A percentile compares a stretch with the other conserved stretches of the same genome.
Evolutionary conservation across 768 basidiomycete genomes (phyloP).

Genomic region (Tulasnella sp.): DNA sequence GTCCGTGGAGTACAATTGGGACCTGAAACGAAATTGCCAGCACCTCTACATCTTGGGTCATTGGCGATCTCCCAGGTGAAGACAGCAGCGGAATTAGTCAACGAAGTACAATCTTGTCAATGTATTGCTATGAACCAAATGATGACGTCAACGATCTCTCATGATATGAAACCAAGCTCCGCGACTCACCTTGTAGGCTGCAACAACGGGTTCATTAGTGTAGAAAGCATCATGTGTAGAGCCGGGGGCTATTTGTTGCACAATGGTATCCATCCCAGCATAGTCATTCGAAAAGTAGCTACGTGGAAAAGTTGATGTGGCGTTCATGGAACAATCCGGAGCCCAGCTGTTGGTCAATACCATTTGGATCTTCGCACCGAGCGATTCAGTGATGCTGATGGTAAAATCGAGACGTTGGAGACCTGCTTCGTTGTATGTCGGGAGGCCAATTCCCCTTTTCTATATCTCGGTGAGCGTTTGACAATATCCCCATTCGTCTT

Average conservation of each 20-base stretch:
- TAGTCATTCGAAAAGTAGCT: slow-evolving; percentile 13
- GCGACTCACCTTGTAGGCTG: slow-evolving; percentile 9
- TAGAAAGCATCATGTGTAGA: slow-evolving; percentile 15
- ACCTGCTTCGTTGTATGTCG: slow-evolving; percentile 14
- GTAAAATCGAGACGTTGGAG: slow-evolving; percentile 11
- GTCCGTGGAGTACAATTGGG: slow-evolving; percentile 36
- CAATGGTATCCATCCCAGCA: slow-evolving; percentile 14
- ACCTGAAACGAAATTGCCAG: neutral
- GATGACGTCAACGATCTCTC: neutral
- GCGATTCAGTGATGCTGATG: slow-evolving; percentile 1
- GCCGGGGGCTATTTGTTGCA: slow-evolving; percentile 8
- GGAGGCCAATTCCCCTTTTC: neutral
- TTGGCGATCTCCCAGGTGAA: slow-evolving; percentile 17
- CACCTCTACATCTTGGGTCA: slow-evolving; percentile 13
- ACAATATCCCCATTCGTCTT: no score
- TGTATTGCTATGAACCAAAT: slow-evolving; percentile 4
- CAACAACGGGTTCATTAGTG: slow-evolving; percentile 10
- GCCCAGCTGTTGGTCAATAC: slow-evolving; percentile 17
- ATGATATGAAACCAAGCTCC: neutral
- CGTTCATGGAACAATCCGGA: neutral
- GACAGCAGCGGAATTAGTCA: slow-evolving; percentile 6
- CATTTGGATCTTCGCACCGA: slow-evolving; percentile 7
- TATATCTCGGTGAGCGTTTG: no score
- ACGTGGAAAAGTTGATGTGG: neutral
- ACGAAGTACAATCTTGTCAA: neutral